Base-by-base conservation (phyloP, 139 green algal species). In the Volvox africanus region DNA sequence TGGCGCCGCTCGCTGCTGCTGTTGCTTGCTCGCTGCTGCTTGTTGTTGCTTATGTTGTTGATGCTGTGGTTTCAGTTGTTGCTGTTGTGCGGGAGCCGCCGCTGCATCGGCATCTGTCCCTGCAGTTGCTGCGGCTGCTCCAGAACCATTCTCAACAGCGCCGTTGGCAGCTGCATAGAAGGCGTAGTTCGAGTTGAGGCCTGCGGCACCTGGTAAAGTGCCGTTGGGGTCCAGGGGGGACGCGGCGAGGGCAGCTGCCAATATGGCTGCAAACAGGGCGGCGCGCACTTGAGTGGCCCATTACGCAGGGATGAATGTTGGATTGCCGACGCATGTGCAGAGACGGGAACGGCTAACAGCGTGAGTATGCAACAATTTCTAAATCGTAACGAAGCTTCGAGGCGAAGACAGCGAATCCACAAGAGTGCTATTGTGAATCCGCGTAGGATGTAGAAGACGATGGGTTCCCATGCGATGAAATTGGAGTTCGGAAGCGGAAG, bases 201-300 rank as follows among this genome's bases (percentile, higher is more conserved):
- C 20, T 19, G 28, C 50, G n/a, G 62, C 67, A 26, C 19, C 67
- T 16, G 65, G 82, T 30, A 71, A 30, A 20, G 44, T 62, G 3
- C 86, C 86, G 86, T 90, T 90, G 73, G 86, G 86, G 50, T 90
- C 86, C 1, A 90, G n/a, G 12, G 86, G 86, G 18, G 67, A 90
- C 6, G 86, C 86, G 0, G 19, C 50, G 35, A 90, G 55, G 3
- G 88, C 88, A 5, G 78, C 67, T 17, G 88, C 88, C 20, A 88
- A 5, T 18, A 80, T 24, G 77, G 21, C 75, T 83, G 87, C 21
- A 73, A 73, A 24, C 12, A 2, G 65, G 21, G 2, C 65, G 44
- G 44, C 44, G 65, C 24, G 16, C n/a, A n/a, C n/a, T n/a, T n/a
- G 65, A 12, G 21, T 2, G 65, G 65, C 6, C 65, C 65, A 73